Base-by-base conservation (phyloP, 805 yeast species). In the Cyberlindnera mississippiensis region DNA sequence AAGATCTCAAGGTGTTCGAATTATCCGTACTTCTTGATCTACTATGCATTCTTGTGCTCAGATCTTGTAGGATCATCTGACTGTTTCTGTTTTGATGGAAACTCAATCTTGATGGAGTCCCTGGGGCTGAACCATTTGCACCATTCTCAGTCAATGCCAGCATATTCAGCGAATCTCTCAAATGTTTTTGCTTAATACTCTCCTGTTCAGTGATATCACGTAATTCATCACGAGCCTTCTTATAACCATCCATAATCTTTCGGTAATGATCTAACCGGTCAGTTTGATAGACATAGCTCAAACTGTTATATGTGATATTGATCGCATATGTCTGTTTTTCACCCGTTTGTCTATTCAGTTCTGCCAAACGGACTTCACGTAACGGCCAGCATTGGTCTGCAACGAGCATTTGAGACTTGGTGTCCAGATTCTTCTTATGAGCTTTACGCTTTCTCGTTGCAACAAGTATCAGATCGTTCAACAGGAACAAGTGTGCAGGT, bases 301-400 rank as follows among this genome's bases (percentile, higher is more conserved):
- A 53, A 3, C 75, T 63, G 45, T 75, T 76, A 30, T 67, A 65
- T 24, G 68, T 66, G 35, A 80, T 64, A 45, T 70, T 73, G 38
- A 80, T 67, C 17, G 68, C 64, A 45, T 71, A 71, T 3, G 53
- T 40, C 32, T 63, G 46, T 30, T 62, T 44, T 3, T 38, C 47
- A 26, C 42, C 45, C 17, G n/a, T 35, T 16, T 39, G 45, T 18
- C 50, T 45, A 7, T 42, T 39, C 10, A 43, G 49, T 48, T 58
- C 59, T 6, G 47, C 42, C 2, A 56, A 26, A 10, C 67, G 66
- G 9, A 83, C 76, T 30, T 82, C 86, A 33, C 76, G 67, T 26
- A 89, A 63, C 3, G 90, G 84, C 83, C 90, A 82, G 62, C 91
- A 85, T 51, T 84, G 83, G 27, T 79, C 80, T 1, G 95, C 91